Evolutionary conservation across 2,329 filamentous ascomycete genomes (phyloP).

Genomic region (Aureobasidium sp.): DNA sequence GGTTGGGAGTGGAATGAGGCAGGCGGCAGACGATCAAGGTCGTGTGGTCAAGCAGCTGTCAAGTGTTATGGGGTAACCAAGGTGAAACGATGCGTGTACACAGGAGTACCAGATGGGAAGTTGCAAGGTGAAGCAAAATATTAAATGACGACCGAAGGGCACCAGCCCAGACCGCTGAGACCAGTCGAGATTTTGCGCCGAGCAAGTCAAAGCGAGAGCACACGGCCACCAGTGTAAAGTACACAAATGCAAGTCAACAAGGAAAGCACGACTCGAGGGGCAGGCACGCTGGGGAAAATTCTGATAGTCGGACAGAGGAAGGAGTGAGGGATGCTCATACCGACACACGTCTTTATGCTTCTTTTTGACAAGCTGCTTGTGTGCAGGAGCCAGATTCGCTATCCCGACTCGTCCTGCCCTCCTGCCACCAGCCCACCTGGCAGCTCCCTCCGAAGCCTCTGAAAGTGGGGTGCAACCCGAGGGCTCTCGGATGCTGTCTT

Average conservation of each 20-base stretch:
- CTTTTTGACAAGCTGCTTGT: background rate
- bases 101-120: constrained; percentile 5
- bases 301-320: background rate
- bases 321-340: background rate
- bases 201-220: constrained; percentile 6
- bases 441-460: background rate
- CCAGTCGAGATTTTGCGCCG: constrained; percentile 7
- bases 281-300: background rate
- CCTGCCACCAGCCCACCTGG: background rate
- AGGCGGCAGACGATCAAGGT: background rate
- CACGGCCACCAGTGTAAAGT: background rate
- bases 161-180: constrained; percentile 4
- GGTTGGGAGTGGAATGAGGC: background rate
- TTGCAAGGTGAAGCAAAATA: constrained; percentile 2
- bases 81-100: background rate
- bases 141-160: background rate
- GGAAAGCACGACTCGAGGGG: background rate
- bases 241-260: constrained; percentile 1
- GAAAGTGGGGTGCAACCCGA: background rate
- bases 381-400: background rate
- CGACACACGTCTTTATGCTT: background rate
- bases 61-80: background rate
- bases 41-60: background rate
- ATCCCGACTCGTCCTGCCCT: background rate
- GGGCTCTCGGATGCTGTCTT: background rate